phyloP scores from a whole-genome alignment of 345 rosid genomes.

The Citrus glauca region DNA sequence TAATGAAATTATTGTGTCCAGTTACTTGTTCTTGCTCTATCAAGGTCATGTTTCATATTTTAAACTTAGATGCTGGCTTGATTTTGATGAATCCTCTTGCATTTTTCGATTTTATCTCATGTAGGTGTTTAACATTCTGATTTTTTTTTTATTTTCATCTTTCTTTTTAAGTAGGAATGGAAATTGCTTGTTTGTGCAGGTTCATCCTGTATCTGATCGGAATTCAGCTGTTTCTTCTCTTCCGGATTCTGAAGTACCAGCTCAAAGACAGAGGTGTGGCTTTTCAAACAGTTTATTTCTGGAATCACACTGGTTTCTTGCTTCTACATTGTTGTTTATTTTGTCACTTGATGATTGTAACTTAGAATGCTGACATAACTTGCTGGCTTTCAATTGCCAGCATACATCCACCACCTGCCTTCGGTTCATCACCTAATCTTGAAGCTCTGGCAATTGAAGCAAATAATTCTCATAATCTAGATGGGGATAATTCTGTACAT shows the following conservation, averaged over 20 bases:
- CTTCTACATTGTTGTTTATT: background rate
- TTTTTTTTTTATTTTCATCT: background rate
- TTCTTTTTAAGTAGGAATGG: background rate
- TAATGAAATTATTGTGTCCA: background rate
- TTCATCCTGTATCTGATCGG: conserved; percentile 51
- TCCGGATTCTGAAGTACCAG: conserved; percentile 32
- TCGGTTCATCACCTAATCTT: conserved; percentile 94
- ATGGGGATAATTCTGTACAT: conserved; percentile 73
- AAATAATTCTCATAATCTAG: conserved; percentile 38
- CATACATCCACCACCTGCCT: conserved; percentile 96
- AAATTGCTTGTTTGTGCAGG: conserved; percentile 48
- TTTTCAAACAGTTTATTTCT: background rate
- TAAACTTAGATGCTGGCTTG: background rate
- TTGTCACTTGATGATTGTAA: background rate
- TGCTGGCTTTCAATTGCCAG: conserved; percentile 43
- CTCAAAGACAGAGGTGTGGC: conserved; percentile 52
- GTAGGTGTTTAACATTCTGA: background rate
- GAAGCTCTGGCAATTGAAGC: conserved; percentile 84
- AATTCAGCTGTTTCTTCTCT: conserved; percentile 36
- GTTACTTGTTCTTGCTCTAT: background rate
- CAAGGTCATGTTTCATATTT: background rate
- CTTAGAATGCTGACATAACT: conserved; percentile 16
- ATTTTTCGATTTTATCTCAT: background rate
- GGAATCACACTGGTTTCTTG: background rate
- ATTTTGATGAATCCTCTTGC: background rate